phyloP scores from a whole-genome alignment of 1,284 basidiomycete genomes.

The Butyriboletus regius region DNA sequence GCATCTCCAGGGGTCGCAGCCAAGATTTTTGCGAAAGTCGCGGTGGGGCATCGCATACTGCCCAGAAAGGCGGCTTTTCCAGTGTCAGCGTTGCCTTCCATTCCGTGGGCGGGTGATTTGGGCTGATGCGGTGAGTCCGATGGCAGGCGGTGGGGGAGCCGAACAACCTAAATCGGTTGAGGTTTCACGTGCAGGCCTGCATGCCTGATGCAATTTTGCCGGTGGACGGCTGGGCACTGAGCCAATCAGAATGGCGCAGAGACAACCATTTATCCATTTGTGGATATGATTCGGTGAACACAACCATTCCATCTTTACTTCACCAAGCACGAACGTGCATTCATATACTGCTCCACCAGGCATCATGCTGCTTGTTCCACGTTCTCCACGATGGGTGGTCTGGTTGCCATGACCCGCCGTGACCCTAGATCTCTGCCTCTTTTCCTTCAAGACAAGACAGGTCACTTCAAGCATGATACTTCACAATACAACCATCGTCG shows the following conservation, averaged over 20 bases:
- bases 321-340: constrained; percentile 23
- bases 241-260: not conserved
- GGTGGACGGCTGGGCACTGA: not conserved
- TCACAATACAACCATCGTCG: not conserved
- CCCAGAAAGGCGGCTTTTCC: too few species aligned
- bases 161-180: not conserved
- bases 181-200: too few species aligned
- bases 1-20: too few species aligned
- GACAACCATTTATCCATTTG: constrained; percentile 1
- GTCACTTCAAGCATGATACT: not conserved
- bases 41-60: too few species aligned
- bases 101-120: too few species aligned
- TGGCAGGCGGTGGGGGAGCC: too few species aligned
- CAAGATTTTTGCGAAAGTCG: too few species aligned
- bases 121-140: too few species aligned
- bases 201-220: constrained; percentile 3
- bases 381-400: not conserved
- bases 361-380: constrained; percentile 11
- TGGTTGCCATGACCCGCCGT: not conserved
- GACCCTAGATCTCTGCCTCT: constrained; percentile 8
- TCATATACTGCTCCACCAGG: constrained; percentile 4
- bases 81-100: too few species aligned
- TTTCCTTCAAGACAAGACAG: constrained; percentile 8
- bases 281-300: constrained; percentile 6
- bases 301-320: constrained; percentile 6